Percentiles rank a stretch among this genome's conserved stretches.
These are phyloP conservation scores for Boletus mariae DNA, from an alignment of 1,284 basidiomycete species.

Conservation along the genomic window DNA sequence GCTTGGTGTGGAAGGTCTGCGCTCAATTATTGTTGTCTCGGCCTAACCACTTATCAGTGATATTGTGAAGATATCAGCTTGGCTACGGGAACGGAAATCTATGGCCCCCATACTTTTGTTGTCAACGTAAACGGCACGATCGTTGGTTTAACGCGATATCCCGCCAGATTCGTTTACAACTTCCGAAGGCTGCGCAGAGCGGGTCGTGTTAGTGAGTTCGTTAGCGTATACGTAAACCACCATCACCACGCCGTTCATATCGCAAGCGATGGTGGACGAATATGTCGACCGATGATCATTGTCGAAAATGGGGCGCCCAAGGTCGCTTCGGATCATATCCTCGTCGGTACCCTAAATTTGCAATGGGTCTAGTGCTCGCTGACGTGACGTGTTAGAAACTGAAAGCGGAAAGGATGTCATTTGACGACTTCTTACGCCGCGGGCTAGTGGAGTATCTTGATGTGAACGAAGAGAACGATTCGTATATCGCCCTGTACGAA, in stretches of 20 bases:
- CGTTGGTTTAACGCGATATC: slow-evolving; percentile 88
- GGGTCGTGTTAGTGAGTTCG: slow-evolving; percentile 93
- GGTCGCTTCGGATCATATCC: slow-evolving; percentile 81
- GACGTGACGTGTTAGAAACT: slow-evolving; percentile 54
- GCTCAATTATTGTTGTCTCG: slow-evolving; percentile 8
- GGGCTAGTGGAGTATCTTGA: slow-evolving; percentile 99
- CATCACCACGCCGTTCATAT: slow-evolving; percentile 96
- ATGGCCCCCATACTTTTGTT: slow-evolving; percentile 86
- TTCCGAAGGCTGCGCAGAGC: slow-evolving; percentile 93
- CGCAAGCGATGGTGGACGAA: slow-evolving; percentile 95
- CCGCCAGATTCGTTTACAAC: slow-evolving; percentile 81
- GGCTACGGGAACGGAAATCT: slow-evolving; percentile 94
- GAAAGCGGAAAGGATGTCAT: slow-evolving; percentile 76
- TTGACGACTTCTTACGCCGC: slow-evolving; percentile 91
- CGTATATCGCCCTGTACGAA: slow-evolving; percentile 95
- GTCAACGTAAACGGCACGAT: slow-evolving; percentile 98
- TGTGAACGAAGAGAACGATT: slow-evolving; percentile 99
- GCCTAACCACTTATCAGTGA: slow-evolving; percentile 14
- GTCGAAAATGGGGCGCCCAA: slow-evolving; percentile 82
- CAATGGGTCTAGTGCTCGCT: slow-evolving; percentile 6
- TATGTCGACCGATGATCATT: slow-evolving; percentile 98
- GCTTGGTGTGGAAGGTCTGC: slow-evolving; percentile 89
- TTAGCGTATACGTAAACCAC: slow-evolving; percentile 95
- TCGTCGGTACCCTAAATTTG: slow-evolving; percentile 41
- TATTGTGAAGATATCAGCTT: slow-evolving; percentile 77